Evolutionary conservation across 2,329 filamentous ascomycete species (phyloP), one percentile per base, ranked within the genome.

Genomic region (Teratosphaeria gauchensis): DNA sequence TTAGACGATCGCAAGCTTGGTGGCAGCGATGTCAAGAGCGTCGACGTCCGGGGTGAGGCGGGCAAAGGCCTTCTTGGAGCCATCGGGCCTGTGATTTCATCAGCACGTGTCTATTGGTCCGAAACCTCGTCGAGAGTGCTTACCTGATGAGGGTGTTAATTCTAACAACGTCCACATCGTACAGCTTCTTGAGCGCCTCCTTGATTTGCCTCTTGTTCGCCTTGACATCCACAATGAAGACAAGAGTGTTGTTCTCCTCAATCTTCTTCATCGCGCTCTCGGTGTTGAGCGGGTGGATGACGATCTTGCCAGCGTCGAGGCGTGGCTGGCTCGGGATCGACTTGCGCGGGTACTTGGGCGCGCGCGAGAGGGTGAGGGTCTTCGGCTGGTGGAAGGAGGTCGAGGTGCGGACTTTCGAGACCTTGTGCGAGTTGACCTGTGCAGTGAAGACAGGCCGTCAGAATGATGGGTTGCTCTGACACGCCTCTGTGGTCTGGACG

Each of bases 201-300:
- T 96, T 96, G 83, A 99, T 99, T 84, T 99, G 94, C 76, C 91
- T 87, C 90, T 99, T 99, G 87, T 99, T 99, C 78, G 92, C 87
- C 88, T 95, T 95, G 66, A 67, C 66, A 61, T 74, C 69, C 63
- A 74, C 72, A 61, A 74, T 74, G 66, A 74, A 74, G 63, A 74
- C 72, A 56, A 99, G 86, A 69, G 94, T 99, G 86, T 99, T 99
- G 87, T 99, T 92, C 88, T 99, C 94, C 85, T 99, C 94, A 72
- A 99, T 96, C 89, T 96, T 96, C 90, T 99, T 99, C 92, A 99
- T 97, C 74, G 95, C 94, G 75, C 88, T 94, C 88, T 99, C 94
- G 63, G 94, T 99, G 88, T 99, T 99, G 76, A 99, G 85, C 69
- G 94, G 94, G 86, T 96, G 90, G 75, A 97, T 83, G 78, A 99